These are phyloP conservation scores for Arabidopsis thaliana DNA, from an alignment of 345 rosid genomes.

Conservation along the genomic window TAIR10.1 NC_003074.8:22504501-22505000, in stretches of 20 bases:
- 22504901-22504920: slow-evolving; percentile 96
- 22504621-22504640: neutral
- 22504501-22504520: slow-evolving; percentile 89
- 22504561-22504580: slow-evolving; percentile 51
- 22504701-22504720: slow-evolving; percentile 70
- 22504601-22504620: slow-evolving; percentile 24
- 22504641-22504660: slow-evolving; percentile 25
- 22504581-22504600: slow-evolving; percentile 26
- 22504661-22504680: slow-evolving; percentile 95
- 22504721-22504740: slow-evolving; percentile 94
- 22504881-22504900: slow-evolving; percentile 91
- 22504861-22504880: slow-evolving; percentile 96
- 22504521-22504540: slow-evolving; percentile 75
- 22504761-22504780: slow-evolving; percentile 37
- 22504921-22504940: slow-evolving; percentile 16
- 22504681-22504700: slow-evolving; percentile 78
- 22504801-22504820: neutral
- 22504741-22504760: slow-evolving; percentile 93
- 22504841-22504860: slow-evolving; percentile 96
- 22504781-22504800: slow-evolving; percentile 8
- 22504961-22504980: neutral
- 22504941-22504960: slow-evolving; percentile 23
- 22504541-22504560: slow-evolving; percentile 96
- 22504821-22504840: slow-evolving; percentile 16
- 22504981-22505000: slow-evolving; percentile 19